A percentile compares a stretch with the other conserved stretches of the same genome.
Evolutionary conservation across 257 asterid genomes (phyloP).

Genomic region (Solanum arcanum): DNA sequence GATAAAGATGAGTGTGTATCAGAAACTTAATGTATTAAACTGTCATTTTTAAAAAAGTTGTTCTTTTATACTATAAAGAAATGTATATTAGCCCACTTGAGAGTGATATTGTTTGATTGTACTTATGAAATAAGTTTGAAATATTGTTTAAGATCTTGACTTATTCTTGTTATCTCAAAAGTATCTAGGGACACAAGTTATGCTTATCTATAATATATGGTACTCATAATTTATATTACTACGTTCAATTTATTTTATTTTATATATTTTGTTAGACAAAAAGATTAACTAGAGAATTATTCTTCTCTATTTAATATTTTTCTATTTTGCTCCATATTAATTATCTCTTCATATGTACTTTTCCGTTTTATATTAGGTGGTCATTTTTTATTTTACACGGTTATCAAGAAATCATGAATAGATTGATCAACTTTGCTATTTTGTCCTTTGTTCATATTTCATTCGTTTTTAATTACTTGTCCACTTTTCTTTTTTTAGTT

Average conservation of each 20-base stretch:
- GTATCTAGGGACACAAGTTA: neutral
- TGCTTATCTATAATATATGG: neutral
- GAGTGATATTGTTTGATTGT: neutral
- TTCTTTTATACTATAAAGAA: neutral
- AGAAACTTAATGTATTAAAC: neutral
- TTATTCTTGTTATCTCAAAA: neutral
- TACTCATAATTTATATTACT: too few relatives aligned
- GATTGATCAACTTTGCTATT: too few relatives aligned
- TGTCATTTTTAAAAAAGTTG: neutral
- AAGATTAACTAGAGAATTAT: neutral
- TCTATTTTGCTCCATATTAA: too few relatives aligned
- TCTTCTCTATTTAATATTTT: neutral
- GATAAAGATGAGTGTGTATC: neutral
- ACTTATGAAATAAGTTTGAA: neutral
- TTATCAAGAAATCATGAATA: too few relatives aligned
- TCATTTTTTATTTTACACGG: too few relatives aligned
- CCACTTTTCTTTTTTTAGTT: too few relatives aligned
- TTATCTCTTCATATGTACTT: neutral
- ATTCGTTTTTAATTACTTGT: too few relatives aligned
- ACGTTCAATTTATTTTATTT: too few relatives aligned
- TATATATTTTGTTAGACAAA: too few relatives aligned
- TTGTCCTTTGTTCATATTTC: too few relatives aligned
- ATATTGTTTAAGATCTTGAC: neutral
- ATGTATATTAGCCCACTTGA: neutral
- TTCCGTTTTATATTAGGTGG: too few relatives aligned